Conservation (phyloP, 306 rosid species). For the Castanopsis chinensis region DNA sequence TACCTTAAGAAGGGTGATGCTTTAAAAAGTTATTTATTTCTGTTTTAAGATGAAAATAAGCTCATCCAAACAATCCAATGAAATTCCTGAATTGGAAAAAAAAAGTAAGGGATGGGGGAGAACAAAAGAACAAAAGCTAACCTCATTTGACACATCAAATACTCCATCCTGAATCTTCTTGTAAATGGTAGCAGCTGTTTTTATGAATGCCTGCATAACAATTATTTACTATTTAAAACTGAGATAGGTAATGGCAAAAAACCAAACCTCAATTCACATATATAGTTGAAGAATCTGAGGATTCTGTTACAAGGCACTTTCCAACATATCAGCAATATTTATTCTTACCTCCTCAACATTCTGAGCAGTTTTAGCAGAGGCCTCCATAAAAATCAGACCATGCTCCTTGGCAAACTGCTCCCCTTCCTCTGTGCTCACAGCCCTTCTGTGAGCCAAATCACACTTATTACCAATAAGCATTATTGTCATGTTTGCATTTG, state of each 20-base stretch:
- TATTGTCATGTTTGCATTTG: conserved; percentile 96
- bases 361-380: conserved; percentile 97
- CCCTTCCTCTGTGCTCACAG: conserved; percentile 99
- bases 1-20: no score
- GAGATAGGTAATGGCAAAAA: conserved; percentile 16
- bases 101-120: not conserved
- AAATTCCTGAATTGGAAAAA: not conserved
- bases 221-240: not conserved
- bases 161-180: conserved; percentile 95
- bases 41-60: not conserved
- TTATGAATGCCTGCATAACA: conserved; percentile 75
- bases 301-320: not conserved
- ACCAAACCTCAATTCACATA: not conserved
- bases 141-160: conserved; percentile 98
- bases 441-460: conserved; percentile 97
- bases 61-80: not conserved
- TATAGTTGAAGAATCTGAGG: not conserved
- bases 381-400: conserved; percentile 94
- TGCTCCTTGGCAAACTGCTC: conserved; percentile 99
- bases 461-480: conserved; percentile 96
- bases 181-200: conserved; percentile 93
- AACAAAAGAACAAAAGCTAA: conserved; percentile 21
- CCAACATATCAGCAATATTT: not conserved
- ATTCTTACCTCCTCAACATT: conserved; percentile 90
- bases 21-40: no score